Percentiles rank a stretch among this genome's conserved stretches.
Evolutionary conservation across 805 yeast genomes (phyloP).

Genomic region (Metschnikowia peoriensis): DNA sequence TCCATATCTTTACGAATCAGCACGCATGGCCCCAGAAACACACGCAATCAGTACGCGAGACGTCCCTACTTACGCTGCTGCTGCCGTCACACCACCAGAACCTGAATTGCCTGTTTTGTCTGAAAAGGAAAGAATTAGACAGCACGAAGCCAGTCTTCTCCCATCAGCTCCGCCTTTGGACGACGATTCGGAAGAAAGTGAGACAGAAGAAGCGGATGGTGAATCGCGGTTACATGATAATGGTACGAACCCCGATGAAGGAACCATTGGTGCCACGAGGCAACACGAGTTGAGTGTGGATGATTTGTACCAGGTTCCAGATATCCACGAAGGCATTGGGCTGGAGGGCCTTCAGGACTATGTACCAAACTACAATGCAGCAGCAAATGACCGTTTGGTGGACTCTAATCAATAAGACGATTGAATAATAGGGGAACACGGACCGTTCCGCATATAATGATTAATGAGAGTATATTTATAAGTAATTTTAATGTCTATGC

Average conservation of each 20-base stretch:
- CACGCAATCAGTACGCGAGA: background rate
- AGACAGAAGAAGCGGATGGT: background rate
- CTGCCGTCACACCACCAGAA: conserved; percentile 7
- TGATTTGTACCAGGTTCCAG: conserved; percentile 18
- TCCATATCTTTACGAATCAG: conserved; percentile 21
- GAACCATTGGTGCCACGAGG: background rate
- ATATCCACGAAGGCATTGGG: conserved; percentile 17
- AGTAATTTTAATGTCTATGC: background rate
- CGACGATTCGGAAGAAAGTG: conserved; percentile 13
- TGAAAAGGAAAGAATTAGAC: conserved; percentile 57
- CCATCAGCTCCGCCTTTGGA: conserved; percentile 53
- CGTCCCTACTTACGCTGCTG: conserved; percentile 29
- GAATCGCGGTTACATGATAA: background rate
- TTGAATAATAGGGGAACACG: background rate
- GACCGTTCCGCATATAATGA: background rate
- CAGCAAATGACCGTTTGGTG: conserved; percentile 27
- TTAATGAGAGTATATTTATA: background rate
- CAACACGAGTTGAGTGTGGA: conserved; percentile 15
- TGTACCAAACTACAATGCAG: conserved; percentile 35
- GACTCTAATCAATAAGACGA: conserved; percentile 1
- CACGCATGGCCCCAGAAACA: conserved; percentile 3
- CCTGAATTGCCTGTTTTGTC: conserved; percentile 27
- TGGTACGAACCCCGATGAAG: background rate
- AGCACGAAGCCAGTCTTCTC: conserved; percentile 55
- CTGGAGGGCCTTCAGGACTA: conserved; percentile 26